Conservation (phyloP, 345 rosid species). For the Eucalyptus erythrocorys region DNA sequence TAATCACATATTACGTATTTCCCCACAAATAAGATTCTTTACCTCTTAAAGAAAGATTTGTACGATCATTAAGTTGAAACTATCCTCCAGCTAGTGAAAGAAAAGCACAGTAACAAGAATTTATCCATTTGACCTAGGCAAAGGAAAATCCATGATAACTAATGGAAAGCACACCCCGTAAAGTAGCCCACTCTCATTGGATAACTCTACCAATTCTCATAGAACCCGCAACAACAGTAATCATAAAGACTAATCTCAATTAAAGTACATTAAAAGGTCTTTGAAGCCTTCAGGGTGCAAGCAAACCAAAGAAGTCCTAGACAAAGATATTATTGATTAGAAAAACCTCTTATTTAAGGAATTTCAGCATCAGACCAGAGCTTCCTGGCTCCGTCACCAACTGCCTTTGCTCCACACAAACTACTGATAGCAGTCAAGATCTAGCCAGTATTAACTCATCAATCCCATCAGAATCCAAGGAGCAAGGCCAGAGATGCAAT, state of each 20-base stretch:
- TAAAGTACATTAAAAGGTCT: background rate
- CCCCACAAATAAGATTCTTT: background rate
- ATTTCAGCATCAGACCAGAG: too few relatives aligned
- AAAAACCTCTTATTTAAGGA: too few relatives aligned
- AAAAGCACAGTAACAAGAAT: background rate
- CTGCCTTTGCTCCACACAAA: too few relatives aligned
- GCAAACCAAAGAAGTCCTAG: background rate
- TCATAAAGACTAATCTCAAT: too few relatives aligned
- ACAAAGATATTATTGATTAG: too few relatives aligned
- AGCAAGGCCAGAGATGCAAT: too few relatives aligned
- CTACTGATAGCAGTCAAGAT: too few relatives aligned
- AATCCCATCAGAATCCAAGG: too few relatives aligned
- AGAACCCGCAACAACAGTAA: too few relatives aligned
- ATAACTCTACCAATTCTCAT: background rate
- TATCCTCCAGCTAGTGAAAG: background rate
- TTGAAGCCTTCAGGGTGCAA: background rate
- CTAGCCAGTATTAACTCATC: too few relatives aligned
- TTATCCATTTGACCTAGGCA: background rate
- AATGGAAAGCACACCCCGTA: background rate
- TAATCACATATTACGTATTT: background rate
- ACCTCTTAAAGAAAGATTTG: background rate
- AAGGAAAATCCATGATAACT: background rate
- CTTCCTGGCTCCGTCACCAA: too few relatives aligned
- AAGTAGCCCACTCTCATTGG: background rate
- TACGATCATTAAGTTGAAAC: background rate